These are phyloP conservation scores for Cetraspora pellucida DNA, from an alignment of 192 early-diverging fungal genomes.

Conservation along the genomic window DNA sequence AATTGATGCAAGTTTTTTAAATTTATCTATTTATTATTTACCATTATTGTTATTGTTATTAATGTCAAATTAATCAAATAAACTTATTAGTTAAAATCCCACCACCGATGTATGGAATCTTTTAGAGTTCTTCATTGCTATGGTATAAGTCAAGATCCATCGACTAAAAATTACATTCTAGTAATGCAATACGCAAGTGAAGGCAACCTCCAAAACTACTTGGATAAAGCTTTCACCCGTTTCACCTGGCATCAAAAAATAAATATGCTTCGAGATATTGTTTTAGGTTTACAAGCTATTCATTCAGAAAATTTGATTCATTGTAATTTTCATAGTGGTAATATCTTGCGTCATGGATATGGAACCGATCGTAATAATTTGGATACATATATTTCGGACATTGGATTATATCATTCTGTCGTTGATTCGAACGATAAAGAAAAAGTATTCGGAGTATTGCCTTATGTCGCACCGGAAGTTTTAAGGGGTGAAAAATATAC, in stretches of 20 bases:
- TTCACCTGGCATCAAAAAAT: slow-evolving; percentile 9
- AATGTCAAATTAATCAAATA: neutral
- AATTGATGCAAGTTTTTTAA: neutral
- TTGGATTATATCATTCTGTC: neutral
- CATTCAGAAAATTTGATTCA: neutral
- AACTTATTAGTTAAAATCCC: neutral
- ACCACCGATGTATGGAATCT: slow-evolving; percentile 20
- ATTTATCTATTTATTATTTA: neutral
- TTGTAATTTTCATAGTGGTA: slow-evolving; percentile 19
- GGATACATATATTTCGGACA: slow-evolving; percentile 16
- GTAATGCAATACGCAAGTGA: slow-evolving; percentile 29
- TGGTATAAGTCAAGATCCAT: slow-evolving; percentile 19
- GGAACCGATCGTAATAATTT: slow-evolving; percentile 15
- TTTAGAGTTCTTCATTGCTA: slow-evolving; percentile 6
- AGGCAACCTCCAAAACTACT: neutral
- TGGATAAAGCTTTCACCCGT: neutral
- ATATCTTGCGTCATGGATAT: slow-evolving; percentile 7
- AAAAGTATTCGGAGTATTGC: slow-evolving; percentile 1
- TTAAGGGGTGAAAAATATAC: slow-evolving; percentile 32
- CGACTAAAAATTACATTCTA: slow-evolving; percentile 12
- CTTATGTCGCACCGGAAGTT: slow-evolving; percentile 21
- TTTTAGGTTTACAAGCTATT: neutral
- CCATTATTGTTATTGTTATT: neutral
- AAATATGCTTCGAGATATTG: slow-evolving; percentile 11
- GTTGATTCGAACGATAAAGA: neutral